Conservation (phyloP, 345 rosid species). For the Eucalyptus paniculata region DNA sequence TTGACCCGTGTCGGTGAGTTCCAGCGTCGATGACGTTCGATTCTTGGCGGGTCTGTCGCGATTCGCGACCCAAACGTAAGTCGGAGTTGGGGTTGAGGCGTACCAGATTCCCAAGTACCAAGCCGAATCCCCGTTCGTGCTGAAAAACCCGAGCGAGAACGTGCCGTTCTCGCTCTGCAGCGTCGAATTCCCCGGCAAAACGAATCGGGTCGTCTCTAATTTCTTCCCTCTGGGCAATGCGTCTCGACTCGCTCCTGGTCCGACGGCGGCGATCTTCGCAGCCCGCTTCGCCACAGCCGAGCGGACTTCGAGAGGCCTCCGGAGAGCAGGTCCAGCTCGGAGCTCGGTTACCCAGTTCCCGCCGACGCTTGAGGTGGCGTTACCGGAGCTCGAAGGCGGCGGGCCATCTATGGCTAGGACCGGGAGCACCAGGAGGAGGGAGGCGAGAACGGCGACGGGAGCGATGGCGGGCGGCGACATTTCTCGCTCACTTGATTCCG, state of each 20-base stretch:
- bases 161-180: constrained; percentile 10
- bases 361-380: not conserved
- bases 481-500: not conserved
- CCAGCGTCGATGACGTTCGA: constrained; percentile 1
- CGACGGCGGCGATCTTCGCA: not conserved
- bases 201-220: constrained; percentile 2
- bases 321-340: not conserved
- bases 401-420: not conserved
- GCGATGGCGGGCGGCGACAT: not conserved
- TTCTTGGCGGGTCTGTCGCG: constrained; percentile 35
- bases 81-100: constrained; percentile 17
- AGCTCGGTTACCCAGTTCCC: not conserved
- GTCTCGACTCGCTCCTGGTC: not conserved
- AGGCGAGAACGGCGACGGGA: not conserved
- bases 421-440: not conserved
- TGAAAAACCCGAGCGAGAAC: constrained; percentile 62
- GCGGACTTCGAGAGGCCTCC: not conserved
- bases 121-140: constrained; percentile 36
- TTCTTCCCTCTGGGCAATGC: not conserved
- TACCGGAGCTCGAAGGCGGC: not conserved
- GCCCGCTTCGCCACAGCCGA: not conserved
- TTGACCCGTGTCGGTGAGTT: constrained; percentile 21
- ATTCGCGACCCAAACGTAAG: constrained; percentile 77
- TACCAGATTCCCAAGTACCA: constrained; percentile 78
- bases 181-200: constrained; percentile 23